These are phyloP conservation scores for Amanita molliuscula DNA, from an alignment of 768 basidiomycete genomes.

Conservation along the genomic window DNA sequence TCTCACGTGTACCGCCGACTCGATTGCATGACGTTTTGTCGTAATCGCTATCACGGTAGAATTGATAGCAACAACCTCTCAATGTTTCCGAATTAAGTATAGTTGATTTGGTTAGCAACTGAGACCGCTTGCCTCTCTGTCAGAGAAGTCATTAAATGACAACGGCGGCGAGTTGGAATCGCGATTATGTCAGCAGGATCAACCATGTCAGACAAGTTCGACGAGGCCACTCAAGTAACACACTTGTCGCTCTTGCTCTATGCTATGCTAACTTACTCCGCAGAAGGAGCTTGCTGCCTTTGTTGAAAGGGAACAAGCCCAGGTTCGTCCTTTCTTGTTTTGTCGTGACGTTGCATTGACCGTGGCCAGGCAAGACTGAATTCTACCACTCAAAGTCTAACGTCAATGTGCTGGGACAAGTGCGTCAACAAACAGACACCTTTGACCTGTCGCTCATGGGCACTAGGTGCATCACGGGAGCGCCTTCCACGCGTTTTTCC, in stretches of 20 bases:
- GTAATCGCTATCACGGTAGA: conserved; percentile 6
- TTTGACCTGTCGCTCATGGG: conserved; percentile 2
- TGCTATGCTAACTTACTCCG: background rate
- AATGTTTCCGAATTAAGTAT: background rate
- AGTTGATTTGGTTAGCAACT: background rate
- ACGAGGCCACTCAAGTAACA: conserved; percentile 65
- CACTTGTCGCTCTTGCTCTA: conserved; percentile 8
- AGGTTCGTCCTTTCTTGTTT: conserved; percentile 31
- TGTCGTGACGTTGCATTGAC: conserved; percentile 5
- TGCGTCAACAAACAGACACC: conserved; percentile 27
- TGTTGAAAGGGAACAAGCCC: conserved; percentile 75
- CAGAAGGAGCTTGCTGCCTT: conserved; percentile 80
- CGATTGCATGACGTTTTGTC: conserved; percentile 15
- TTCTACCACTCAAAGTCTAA: conserved; percentile 64
- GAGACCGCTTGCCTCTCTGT: background rate
- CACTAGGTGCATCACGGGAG: conserved; percentile 69
- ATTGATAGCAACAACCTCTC: background rate
- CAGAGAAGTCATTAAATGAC: background rate
- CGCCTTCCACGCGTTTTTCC: conserved; percentile 70
- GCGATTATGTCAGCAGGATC: conserved; percentile 4
- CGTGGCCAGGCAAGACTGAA: conserved; percentile 39
- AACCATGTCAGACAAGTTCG: conserved; percentile 51
- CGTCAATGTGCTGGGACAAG: conserved; percentile 91
- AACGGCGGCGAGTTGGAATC: background rate
- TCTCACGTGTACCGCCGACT: conserved; percentile 27